Evolutionary conservation across 1,284 basidiomycete species (phyloP), one percentile per base, ranked within the genome.

Genomic region (Ustilago xerochloae): DNA sequence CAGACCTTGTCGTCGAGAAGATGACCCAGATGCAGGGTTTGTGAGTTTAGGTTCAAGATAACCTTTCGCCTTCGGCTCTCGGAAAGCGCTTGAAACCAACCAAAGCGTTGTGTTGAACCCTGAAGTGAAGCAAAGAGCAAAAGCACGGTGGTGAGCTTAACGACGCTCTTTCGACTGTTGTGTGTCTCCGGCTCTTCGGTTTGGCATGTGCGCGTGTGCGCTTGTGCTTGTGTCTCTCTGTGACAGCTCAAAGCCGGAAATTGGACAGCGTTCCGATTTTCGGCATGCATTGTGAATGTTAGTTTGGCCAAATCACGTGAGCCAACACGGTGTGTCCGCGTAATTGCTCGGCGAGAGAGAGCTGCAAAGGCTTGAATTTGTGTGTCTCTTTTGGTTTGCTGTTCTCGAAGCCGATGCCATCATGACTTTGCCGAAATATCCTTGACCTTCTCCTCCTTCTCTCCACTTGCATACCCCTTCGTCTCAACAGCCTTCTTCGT

Each of bases 291-390:
- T 24, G 24, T 0, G 8, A 43, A 20, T 61, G 53, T 62, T 57
- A 57, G 49, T 48, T 48, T 36, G 20, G n/a, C 26, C 13, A 22
- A 33, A 58, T 63, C 65, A 68, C 65, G 65, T 68, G 65, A 68
- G 60, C 50, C 46, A 59, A 68, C 65, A 68, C 65, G 65, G 7
- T 26, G 30, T 13, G 13, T 63, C 59, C 65, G 65, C 65, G 65
- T 68, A 39, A 49, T n/a, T n/a, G 35, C 33, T 50, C 22, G 41
- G 45, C 8, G 50, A 35, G 33, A 35, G 33, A n/a, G 7, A 39
- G 12, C 26, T 33, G 47, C n/a, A 13, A 47, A 20, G 35, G 41
- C 41, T 6, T 10, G 9, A 26, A 24, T 43, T 43, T 43, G 41
- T 43, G 24, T 43, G 41, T 35, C 47, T 45, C 41, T 49, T 49